Base-by-base conservation (phyloP, 2,329 filamentous ascomycete species). In the Clonostachys rhizophaga region DNA sequence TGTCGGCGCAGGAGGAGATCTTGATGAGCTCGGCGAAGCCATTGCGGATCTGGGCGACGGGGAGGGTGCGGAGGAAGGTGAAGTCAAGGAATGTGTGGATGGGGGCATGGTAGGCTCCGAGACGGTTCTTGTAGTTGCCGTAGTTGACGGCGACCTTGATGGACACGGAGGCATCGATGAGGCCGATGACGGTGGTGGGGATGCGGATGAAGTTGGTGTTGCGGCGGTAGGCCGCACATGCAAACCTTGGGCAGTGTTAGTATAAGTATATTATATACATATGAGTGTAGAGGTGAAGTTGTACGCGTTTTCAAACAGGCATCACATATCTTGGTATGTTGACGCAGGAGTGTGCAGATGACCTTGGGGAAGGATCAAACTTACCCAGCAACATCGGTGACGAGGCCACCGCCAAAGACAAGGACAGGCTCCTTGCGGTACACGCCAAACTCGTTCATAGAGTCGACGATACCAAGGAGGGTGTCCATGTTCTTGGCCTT, bases 121-220 rank as follows among this genome's bases (percentile, higher is more conserved):
- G 75, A 12, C 84, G 75, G 67, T 89, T 89, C 74, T 89, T 89
- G 72, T 87, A 86, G 62, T 83, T 81, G 60, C 83, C 84, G 57
- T 88, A 87, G 69, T 89, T 89, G 57, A 89, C 84, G 12, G 83
- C 86, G n/a, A 89, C 85, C 61, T 89, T 88, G 71, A 89, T 89
- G 35, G 81, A 86, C 44, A 89, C 86, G 16, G 83, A 86, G 4
- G 86, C 86, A 58, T 89, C 86, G 50, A 89, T 89, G 43, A 89
- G 71, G 10, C 86, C 85, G 58, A 89, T 88, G 52, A 89, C 81
- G 1, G 86, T 89, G 0, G 86, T 89, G 2, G 86, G 86, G 9
- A 89, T 77, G 43, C 85, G 82, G 59, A 89, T 87, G 68, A 78
- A 89, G 66, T 87, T 87, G 40, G 85, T 88, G 66, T 81, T 87